These are phyloP conservation scores for Arxiozyma telluris DNA, from an alignment of 1,139 yeast species.

Conservation along the genomic window DNA sequence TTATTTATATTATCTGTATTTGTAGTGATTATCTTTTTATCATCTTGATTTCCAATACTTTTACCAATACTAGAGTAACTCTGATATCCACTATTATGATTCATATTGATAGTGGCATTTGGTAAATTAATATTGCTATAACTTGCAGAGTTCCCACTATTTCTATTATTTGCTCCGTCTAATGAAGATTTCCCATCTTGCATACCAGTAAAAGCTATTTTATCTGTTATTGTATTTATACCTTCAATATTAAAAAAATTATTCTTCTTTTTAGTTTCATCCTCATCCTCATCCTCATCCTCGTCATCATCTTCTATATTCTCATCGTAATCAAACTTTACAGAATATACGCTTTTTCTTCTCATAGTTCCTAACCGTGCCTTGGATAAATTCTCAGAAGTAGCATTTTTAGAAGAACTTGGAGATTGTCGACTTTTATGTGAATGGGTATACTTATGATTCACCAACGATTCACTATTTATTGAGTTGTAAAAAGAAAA, in stretches of 20 bases:
- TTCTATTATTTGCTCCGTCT: background rate
- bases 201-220: background rate
- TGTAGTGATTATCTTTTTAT: background rate
- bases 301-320: conserved; percentile 24
- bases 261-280: conserved; percentile 16
- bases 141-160: background rate
- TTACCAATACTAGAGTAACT: background rate
- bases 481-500: conserved; percentile 2
- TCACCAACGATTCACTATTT: background rate
- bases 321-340: conserved; percentile 27
- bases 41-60: background rate
- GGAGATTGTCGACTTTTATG: background rate
- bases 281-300: conserved; percentile 30
- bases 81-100: background rate
- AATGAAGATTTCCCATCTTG: background rate
- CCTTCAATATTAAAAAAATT: conserved; percentile 16
- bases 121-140: background rate
- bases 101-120: background rate
- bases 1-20: background rate
- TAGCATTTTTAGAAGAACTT: background rate
- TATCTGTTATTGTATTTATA: conserved; percentile 3
- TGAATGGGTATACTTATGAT: background rate
- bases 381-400: background rate
- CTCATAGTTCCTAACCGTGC: background rate
- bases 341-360: conserved; percentile 16